Conservation (phyloP, 2,329 filamentous ascomycete species). For the Fusarium sp. region DNA sequence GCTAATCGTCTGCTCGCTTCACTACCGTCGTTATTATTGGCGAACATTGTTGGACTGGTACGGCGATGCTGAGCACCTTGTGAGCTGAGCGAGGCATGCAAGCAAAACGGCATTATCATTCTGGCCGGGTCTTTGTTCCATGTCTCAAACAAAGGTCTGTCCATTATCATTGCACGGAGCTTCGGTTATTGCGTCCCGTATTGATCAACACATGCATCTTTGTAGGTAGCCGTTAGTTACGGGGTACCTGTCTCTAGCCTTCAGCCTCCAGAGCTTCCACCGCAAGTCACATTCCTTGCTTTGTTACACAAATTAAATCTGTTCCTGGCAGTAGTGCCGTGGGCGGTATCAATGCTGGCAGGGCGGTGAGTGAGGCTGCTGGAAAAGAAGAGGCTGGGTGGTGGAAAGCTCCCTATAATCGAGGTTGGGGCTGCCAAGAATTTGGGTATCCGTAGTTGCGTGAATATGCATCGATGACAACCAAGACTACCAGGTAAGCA, state of each 20-base stretch:
- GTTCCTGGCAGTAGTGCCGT: slow-evolving; percentile 24
- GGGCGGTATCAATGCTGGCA: slow-evolving; percentile 2
- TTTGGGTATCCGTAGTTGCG: background rate
- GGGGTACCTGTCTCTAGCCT: slow-evolving; percentile 6
- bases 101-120: slow-evolving; percentile 14
- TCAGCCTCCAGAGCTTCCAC: slow-evolving; percentile 36
- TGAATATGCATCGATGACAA: background rate
- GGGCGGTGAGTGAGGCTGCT: slow-evolving; percentile 31
- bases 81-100: slow-evolving; percentile 23
- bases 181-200: slow-evolving; percentile 33
- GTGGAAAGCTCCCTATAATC: slow-evolving; percentile 11
- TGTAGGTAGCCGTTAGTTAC: background rate
- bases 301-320: slow-evolving; percentile 19
- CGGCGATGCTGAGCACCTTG: slow-evolving; percentile 7
- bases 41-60: slow-evolving; percentile 6
- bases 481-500: background rate
- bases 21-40: slow-evolving; percentile 9
- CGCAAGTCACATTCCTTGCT: slow-evolving; percentile 20
- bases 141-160: slow-evolving; percentile 9
- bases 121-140: background rate
- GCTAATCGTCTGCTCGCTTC: slow-evolving; percentile 26
- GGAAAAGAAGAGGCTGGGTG: slow-evolving; percentile 30
- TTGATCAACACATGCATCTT: slow-evolving; percentile 28
- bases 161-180: slow-evolving; percentile 5
- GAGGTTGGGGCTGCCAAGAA: slow-evolving; percentile 2